Evolutionary conservation across 2,329 filamentous ascomycete genomes (phyloP), one percentile per base, ranked within the genome.

Genomic region (Teratosphaeria zuluensis): DNA sequence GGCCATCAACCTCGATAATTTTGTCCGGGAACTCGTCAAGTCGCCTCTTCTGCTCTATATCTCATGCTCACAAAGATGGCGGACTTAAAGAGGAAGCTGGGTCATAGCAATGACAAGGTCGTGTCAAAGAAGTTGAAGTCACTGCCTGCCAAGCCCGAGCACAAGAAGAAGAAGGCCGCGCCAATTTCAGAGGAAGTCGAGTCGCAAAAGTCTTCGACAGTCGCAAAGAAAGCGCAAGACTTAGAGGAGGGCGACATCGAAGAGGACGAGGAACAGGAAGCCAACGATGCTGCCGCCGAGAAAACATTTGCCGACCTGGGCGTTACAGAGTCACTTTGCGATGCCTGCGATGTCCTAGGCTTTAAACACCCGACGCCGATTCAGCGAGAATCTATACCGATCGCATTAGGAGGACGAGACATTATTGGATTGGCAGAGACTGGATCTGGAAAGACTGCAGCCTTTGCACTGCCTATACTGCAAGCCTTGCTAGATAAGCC

Each of bases 381-480:
- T 64, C 94, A 96, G 73, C 81, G 81, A 56, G 83, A 95, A 72
- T 82, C 91, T 0, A 95, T 97, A 66, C 92, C 92, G 4, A 70
- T 84, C 4, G 92, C 92, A 38, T 80, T 96, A 3, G 76, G 88
- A 68, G 86, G 88, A 56, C 84, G 90, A 68, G 94, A 97, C 73
- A 80, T 97, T 35, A 96, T 99, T 66, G 94, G 92, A 51, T 81
- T 97, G 56, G 94, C 94, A 33, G 92, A 99, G 75, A 99, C 94
- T 0, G 94, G 94, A 66, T 91, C 86, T 70, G 94, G 94, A 75
- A 99, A 97, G 78, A 97, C 94, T 0, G 92, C 91, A 6, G 92
- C 94, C 0, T 99, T 97, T 72, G 91, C 90, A 0, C 79, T 99
- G 2, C 94, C 94, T 0, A 95, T 99, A 46, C 81, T 99, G 2